Evolutionary conservation across 441 rosid genomes (phyloP), one percentile per base, ranked within the genome.

Genomic region (Gossypium lobatum): DNA sequence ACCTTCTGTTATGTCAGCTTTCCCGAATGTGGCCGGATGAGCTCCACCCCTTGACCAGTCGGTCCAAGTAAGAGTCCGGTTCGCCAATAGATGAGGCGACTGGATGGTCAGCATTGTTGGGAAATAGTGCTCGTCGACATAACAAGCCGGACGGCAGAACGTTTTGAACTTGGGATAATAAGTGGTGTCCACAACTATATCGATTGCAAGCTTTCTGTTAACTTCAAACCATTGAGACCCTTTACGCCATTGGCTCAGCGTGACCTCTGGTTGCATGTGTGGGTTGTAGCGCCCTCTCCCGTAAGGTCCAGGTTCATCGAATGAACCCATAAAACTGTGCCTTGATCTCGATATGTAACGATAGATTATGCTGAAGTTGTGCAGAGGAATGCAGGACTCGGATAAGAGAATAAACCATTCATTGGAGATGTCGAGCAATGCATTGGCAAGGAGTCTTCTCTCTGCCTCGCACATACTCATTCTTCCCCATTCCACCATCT

Each of bases 41-140:
- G 99, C 91, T 1, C 99, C 97, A 0, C 98, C 98, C 54, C 95
- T 84, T 0, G 97, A 90, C 98, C 99, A 93, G 77, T 95, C 99
- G 4, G 89, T 86, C 88, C 90, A 95, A 14, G 97, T 90, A 16
- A 93, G 80, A 6, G 87, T 87, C 53, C 98, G 55, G 62, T 95
- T 93, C 0, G 95, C 99, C 79, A 93, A 73, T 72, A 84, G 89
- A 57, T 77, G 74, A 20, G 96, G 88, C 55, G 72, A 69, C 18
- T 85, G 75, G 21, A 95, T 84, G 81, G 84, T 80, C 77, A 93
- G 76, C 98, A 93, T 93, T 10, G 99, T 91, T 0, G 89, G 97
- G 82, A 90, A 95, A 82, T 89, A 90, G 77, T 95, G 99, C 80
- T 93, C 98, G 58, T 95, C 98, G 16, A 88, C 96, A 66, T 90